Base-by-base conservation (phyloP, 2,329 filamentous ascomycete genomes). In the Amauroascus niger region DNA sequence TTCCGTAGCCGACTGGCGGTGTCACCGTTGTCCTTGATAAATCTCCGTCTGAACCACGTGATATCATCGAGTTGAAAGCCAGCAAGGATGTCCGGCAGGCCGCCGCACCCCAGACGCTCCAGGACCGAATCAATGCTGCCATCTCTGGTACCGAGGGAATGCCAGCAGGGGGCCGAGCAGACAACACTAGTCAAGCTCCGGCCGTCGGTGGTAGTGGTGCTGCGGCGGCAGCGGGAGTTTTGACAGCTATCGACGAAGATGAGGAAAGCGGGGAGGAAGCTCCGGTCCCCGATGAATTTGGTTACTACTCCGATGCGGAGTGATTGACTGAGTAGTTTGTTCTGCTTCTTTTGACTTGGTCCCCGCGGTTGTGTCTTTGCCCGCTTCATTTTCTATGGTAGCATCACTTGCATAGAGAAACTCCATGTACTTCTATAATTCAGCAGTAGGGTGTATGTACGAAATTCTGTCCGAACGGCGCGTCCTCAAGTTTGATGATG, bases 1-100 rank as follows among this genome's bases (percentile, higher is more conserved):
- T 18, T 53, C 5, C 51, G 9, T 63, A 95, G 86, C 88, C 91
- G 58, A 97, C 91, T 40, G 91, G 93, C 60, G 93, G 93, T 60
- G 88, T 95, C 35, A 83, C 97, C 32, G 79, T 98, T n/a, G 81
- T 98, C 20, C 78, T 87, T 53, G 93, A 98, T 68, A 89, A 84
- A 13, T 79, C 84, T 60, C 86, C 89, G 0, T 80, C 82, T 1
- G 86, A 95, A 68, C 72, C 83, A 46, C 94, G 95, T 69, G 76
- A 82, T 16, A 78, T 93, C 6, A 79, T 98, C 46, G 93, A 97
- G 68, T 82, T 97, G 70, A 95, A 94, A 75, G 81, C 95, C 40
- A 93, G 90, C 78, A 95, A 94, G 55, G 69, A 71, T 48, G 60
- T 63, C 41, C 65, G 65, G 53, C 67, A 78, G 58, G 67, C 72